Evolutionary conservation across 2,329 filamentous ascomycete genomes (phyloP).

Genomic region (Myriosclerotinia scirpicola): DNA sequence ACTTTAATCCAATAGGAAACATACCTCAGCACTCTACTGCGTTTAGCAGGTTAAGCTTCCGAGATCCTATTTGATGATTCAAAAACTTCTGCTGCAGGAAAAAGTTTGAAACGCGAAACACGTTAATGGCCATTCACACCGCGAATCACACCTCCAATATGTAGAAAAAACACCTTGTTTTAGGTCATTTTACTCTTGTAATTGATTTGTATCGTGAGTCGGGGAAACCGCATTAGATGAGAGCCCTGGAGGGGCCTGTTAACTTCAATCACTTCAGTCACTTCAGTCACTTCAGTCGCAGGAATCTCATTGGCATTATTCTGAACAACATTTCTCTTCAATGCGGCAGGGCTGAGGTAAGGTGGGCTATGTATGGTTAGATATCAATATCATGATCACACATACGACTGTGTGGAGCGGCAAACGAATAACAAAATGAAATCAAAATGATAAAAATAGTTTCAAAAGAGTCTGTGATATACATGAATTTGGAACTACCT

Average conservation of each 20-base stretch:
- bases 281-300: neutral
- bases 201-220: constrained; percentile 23
- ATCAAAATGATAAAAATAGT: too few species aligned
- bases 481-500: neutral
- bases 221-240: constrained; percentile 28
- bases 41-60: too few species aligned
- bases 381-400: neutral
- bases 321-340: neutral
- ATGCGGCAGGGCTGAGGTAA: constrained; percentile 12
- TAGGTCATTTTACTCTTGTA: constrained; percentile 22
- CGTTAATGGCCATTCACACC: too few species aligned
- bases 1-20: neutral
- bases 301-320: constrained; percentile 3
- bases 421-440: neutral
- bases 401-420: neutral
- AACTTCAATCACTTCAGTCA: neutral
- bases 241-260: constrained; percentile 6
- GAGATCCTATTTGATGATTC: too few species aligned
- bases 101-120: too few species aligned
- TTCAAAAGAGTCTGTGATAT: too few species aligned
- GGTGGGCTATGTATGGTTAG: constrained; percentile 12
- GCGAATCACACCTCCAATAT: too few species aligned
- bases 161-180: neutral
- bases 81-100: too few species aligned
- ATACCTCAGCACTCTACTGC: too few species aligned